phyloP scores from a whole-genome alignment of 2,329 filamentous ascomycete species.

The Alternaria dauci region DNA sequence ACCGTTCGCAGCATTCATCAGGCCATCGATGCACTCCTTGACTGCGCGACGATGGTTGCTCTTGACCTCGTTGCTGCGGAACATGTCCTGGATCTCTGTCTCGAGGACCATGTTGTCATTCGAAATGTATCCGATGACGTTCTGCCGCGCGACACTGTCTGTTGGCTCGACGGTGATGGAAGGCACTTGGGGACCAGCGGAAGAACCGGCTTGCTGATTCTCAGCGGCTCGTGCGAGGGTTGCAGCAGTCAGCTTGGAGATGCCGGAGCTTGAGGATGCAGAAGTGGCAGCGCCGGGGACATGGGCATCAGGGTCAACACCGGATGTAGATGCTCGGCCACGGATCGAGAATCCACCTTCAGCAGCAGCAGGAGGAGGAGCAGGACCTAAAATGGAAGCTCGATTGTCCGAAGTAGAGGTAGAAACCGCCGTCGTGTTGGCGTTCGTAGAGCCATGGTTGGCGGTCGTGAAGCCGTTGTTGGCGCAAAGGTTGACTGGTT shows the following conservation, averaged over 20 bases:
- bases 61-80: background rate
- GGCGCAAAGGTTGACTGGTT: background rate
- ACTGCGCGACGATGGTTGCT: background rate
- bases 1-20: slow-evolving; percentile 3
- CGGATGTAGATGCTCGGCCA: background rate
- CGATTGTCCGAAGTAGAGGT: background rate
- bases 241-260: background rate
- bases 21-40: background rate
- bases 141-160: background rate
- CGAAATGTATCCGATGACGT: slow-evolving; percentile 2
- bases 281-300: background rate
- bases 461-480: background rate
- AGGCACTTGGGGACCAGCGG: background rate
- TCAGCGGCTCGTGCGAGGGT: background rate
- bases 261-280: background rate
- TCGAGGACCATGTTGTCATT: slow-evolving; percentile 6
- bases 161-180: background rate
- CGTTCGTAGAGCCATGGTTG: background rate
- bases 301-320: background rate
- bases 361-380: background rate
- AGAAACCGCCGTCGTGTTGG: background rate
- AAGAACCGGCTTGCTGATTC: background rate
- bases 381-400: background rate
- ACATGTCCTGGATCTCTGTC: slow-evolving; percentile 3
- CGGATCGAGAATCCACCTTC: background rate